phyloP scores from a whole-genome alignment of 208 protist species.

The Kentomonas sorsogonicus region DNA sequence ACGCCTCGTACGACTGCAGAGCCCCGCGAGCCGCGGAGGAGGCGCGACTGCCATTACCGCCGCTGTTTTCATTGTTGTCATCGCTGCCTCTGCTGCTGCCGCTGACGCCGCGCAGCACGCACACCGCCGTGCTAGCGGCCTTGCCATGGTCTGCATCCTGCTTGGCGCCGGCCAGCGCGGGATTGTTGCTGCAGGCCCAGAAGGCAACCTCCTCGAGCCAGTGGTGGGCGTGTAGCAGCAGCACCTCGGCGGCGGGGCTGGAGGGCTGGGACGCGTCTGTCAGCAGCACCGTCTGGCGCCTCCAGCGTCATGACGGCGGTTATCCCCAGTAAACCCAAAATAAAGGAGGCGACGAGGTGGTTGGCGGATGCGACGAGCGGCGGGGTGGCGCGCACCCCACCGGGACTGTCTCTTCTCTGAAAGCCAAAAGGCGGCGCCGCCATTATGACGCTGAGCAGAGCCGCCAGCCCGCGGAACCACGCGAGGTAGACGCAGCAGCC shows the following conservation, averaged over 20 bases:
- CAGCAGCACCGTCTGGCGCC: neutral
- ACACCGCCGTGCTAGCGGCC: neutral
- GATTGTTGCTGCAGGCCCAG: constrained; percentile 70
- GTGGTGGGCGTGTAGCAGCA: constrained; percentile 45
- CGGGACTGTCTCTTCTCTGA: too few relatives aligned
- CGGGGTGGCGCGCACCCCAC: too few relatives aligned
- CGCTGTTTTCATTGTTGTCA: neutral
- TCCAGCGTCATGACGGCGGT: constrained; percentile 32
- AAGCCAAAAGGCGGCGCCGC: too few relatives aligned
- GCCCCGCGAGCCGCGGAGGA: too few relatives aligned
- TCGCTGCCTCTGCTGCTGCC: too few relatives aligned
- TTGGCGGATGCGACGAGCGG: too few relatives aligned
- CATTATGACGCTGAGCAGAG: constrained; percentile 15
- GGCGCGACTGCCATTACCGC: too few relatives aligned
- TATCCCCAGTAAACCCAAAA: constrained; percentile 35
- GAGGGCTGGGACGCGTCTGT: too few relatives aligned
- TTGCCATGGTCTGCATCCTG: neutral
- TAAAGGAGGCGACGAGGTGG: constrained; percentile 28
- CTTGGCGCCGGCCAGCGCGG: constrained; percentile 37
- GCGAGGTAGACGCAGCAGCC: constrained; percentile 45
- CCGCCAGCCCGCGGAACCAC: constrained; percentile 27
- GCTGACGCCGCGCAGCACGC: too few relatives aligned
- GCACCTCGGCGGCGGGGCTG: too few relatives aligned
- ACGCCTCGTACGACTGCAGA: too few relatives aligned
- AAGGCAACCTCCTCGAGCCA: constrained; percentile 81